Evolutionary conservation across 1,139 yeast species (phyloP), one percentile per base, ranked within the genome.

Genomic region (Saccharomyces uvarum): DNA sequence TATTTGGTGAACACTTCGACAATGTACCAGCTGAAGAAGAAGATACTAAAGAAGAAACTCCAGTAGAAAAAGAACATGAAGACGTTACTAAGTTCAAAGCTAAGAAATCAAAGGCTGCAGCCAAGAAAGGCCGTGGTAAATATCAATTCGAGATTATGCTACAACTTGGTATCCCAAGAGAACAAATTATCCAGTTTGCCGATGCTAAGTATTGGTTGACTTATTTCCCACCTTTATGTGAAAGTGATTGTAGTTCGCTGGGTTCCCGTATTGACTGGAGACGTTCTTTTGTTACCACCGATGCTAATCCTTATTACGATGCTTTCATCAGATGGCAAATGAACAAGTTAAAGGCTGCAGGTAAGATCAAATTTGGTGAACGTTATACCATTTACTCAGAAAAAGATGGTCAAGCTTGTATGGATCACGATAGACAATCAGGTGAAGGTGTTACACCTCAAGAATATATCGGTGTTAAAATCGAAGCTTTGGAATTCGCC

Each of bases 201-300:
- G 96, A 95, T 68, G 84, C 97, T 16, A 77, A 78, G 62, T 79
- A 90, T 74, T 93, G 99, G 99, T 80, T 93, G 60, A 76, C 81
- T 56, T 88, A 80, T 72, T 93, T 93, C 86, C 99, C 99, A 57
- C 95, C 95, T 53, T 77, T 88, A 65, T 88, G 91, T 69, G 82
- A 88, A 73, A 76, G 76, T 52, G 95, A 95, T 73, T 95, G 96
- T 67, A 79, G 82, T 58, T 73, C 77, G 44, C 81, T 95, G 63
- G 99, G 99, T 69, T 88, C 96, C 55, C 84, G 97, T 74, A 90
- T 93, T 60, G 99, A 93, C 75, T 93, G 99, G 99, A 85, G 99
- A 78, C 85, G 99, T 73, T 86, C 97, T 47, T 83, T 87, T 76
- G 85, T 93, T 65, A 93, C 99, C 63, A 93, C 99, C 38, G 97